Percentiles rank a stretch among this genome's conserved stretches.
Conservation (phyloP, 2,329 filamentous ascomycete species). For the Emericellopsis atlantica region DNA sequence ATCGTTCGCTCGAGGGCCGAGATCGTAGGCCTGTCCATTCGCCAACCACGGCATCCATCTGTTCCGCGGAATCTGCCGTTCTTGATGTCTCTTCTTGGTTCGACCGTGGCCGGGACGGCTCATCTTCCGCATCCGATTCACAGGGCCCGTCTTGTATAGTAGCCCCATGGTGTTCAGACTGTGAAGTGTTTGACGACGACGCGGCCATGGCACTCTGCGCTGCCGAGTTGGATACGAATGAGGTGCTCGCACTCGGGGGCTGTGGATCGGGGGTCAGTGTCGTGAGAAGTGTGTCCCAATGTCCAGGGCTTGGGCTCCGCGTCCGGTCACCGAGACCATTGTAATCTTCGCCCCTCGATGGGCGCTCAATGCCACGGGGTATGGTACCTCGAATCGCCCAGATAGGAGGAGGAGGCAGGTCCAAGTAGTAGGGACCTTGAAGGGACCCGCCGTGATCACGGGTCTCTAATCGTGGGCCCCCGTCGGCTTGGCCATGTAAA, state of each 20-base stretch:
- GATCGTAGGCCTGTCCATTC: no score
- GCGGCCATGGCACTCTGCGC: conserved; percentile 25
- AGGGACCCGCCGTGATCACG: background rate
- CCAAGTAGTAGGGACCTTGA: background rate
- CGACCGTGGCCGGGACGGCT: no score
- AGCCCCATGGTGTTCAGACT: no score
- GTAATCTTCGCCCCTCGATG: background rate
- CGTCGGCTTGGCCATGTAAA: no score
- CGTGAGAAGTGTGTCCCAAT: conserved; percentile 70
- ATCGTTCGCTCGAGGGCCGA: no score
- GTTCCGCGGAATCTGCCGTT: no score
- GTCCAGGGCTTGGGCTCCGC: conserved; percentile 66
- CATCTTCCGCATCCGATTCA: no score
- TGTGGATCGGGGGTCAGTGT: conserved; percentile 75
- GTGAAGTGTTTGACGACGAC: conserved; percentile 27
- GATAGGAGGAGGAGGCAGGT: background rate
- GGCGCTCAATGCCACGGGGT: background rate
- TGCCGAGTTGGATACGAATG: conserved; percentile 54
- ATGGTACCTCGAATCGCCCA: background rate
- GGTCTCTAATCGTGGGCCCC: no score
- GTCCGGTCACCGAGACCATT: conserved; percentile 78
- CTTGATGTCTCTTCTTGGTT: no score
- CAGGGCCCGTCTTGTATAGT: no score
- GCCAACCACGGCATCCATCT: no score
- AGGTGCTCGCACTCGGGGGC: conserved; percentile 68